These are phyloP conservation scores for Boletus rubescentipes DNA, from an alignment of 768 basidiomycete species.

Conservation along the genomic window DNA sequence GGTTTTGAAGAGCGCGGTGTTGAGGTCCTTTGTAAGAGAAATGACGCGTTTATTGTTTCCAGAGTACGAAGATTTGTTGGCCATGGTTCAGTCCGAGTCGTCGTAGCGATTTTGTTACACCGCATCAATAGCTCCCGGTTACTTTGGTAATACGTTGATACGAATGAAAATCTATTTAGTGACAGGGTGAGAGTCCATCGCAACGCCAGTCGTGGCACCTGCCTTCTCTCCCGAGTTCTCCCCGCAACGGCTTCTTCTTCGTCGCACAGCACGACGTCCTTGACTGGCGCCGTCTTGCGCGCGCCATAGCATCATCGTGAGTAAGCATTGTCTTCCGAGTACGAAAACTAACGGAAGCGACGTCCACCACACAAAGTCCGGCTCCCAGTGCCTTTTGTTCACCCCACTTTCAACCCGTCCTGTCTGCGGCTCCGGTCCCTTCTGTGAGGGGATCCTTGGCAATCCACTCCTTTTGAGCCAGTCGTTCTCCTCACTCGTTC, in stretches of 20 bases:
- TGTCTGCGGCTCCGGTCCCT: conserved; percentile 13
- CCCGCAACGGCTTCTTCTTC: background rate
- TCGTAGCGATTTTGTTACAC: background rate
- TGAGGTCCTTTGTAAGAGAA: conserved; percentile 20
- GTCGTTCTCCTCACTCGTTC: conserved; percentile 6
- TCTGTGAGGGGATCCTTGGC: conserved; percentile 21
- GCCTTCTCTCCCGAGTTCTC: no score
- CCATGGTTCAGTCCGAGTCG: conserved; percentile 4
- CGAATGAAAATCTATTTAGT: background rate
- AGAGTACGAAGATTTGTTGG: conserved; percentile 24
- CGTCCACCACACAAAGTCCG: conserved; percentile 10
- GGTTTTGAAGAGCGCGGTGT: conserved; percentile 18
- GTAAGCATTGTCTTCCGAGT: background rate
- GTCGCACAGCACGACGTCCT: conserved; percentile 8
- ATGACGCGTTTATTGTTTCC: conserved; percentile 30
- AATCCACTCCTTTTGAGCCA: conserved; percentile 19
- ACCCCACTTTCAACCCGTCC: background rate
- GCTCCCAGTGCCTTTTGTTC: background rate
- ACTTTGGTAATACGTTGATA: background rate
- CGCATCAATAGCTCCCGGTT: background rate
- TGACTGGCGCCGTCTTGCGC: conserved; percentile 3
- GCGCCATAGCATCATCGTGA: conserved; percentile 8
- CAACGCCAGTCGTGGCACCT: conserved; percentile 4
- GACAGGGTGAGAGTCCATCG: conserved; percentile 5
- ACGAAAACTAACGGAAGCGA: conserved; percentile 21